Percentiles rank a stretch among this genome's conserved stretches.
Evolutionary conservation across 1,139 yeast species (phyloP).

Genomic region (Hanseniaspora uvarum): DNA sequence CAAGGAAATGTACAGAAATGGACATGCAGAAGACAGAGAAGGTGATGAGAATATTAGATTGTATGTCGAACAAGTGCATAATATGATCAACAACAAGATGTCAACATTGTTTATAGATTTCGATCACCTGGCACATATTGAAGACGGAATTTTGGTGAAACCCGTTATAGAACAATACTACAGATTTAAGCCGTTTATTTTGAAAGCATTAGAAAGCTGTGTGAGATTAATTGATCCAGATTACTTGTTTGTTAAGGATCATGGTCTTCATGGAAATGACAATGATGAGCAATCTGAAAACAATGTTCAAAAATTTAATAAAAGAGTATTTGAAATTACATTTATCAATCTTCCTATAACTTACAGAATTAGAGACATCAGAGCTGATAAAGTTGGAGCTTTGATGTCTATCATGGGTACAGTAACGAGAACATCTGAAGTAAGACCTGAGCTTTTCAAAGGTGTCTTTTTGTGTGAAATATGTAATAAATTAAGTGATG

Average conservation of each 20-base stretch:
- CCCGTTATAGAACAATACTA: slow-evolving; percentile 88
- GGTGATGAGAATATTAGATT: slow-evolving; percentile 38
- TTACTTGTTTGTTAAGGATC: slow-evolving; percentile 33
- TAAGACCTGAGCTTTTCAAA: slow-evolving; percentile 81
- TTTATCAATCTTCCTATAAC: slow-evolving; percentile 78
- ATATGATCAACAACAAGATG: slow-evolving; percentile 67
- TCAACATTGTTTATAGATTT: slow-evolving; percentile 79
- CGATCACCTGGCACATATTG: slow-evolving; percentile 62
- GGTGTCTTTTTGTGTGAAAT: slow-evolving; percentile 86
- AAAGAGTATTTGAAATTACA: slow-evolving; percentile 77
- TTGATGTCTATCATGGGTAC: slow-evolving; percentile 85
- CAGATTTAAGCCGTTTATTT: slow-evolving; percentile 77
- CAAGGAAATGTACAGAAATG: slow-evolving; percentile 21
- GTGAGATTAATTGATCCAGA: slow-evolving; percentile 70
- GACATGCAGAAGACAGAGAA: slow-evolving; percentile 16
- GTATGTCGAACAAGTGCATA: slow-evolving; percentile 71
- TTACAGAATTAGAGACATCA: slow-evolving; percentile 77
- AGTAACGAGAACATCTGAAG: slow-evolving; percentile 93
- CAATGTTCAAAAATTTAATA: slow-evolving; percentile 38
- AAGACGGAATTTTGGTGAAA: slow-evolving; percentile 78
- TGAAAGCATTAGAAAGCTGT: slow-evolving; percentile 61
- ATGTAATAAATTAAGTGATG: slow-evolving; percentile 77
- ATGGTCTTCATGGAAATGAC: neutral
- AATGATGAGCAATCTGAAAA: neutral
- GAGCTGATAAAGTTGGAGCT: slow-evolving; percentile 82